Evolutionary conservation across 768 basidiomycete species (phyloP).

Genomic region (Tephrocybe sp.): DNA sequence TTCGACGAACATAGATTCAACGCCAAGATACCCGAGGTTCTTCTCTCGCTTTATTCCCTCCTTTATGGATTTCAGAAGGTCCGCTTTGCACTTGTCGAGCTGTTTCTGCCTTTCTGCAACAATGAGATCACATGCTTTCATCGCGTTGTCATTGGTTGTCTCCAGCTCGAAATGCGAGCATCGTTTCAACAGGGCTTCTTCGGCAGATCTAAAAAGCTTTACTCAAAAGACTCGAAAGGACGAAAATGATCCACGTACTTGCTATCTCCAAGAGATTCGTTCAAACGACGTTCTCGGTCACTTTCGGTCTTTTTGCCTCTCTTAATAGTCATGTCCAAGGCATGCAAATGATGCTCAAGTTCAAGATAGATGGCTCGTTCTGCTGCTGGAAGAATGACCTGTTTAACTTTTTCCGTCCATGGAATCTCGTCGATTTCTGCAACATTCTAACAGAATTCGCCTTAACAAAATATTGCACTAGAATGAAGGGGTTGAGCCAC

Average conservation of each 20-base stretch:
- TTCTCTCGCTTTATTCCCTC: slow-evolving; percentile 69
- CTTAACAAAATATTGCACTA: slow-evolving; percentile 7
- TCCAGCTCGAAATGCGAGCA: slow-evolving; percentile 94
- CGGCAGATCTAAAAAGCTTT: slow-evolving; percentile 58
- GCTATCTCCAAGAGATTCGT: slow-evolving; percentile 85
- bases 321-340: slow-evolving; percentile 83
- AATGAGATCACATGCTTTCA: slow-evolving; percentile 92
- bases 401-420: slow-evolving; percentile 59
- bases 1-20: slow-evolving; percentile 79
- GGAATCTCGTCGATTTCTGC: slow-evolving; percentile 97
- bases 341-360: slow-evolving; percentile 88
- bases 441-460: slow-evolving; percentile 58
- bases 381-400: slow-evolving; percentile 80
- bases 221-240: neutral
- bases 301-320: slow-evolving; percentile 66
- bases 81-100: slow-evolving; percentile 72
- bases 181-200: slow-evolving; percentile 91
- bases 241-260: slow-evolving; percentile 46
- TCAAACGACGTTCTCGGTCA: slow-evolving; percentile 86
- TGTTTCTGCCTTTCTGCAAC: slow-evolving; percentile 79
- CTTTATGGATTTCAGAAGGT: slow-evolving; percentile 64
- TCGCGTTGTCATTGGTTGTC: slow-evolving; percentile 67
- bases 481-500: neutral
- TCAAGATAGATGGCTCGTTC: slow-evolving; percentile 95
- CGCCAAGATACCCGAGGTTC: slow-evolving; percentile 54